Evolutionary conservation across 2,329 filamentous ascomycete genomes (phyloP).

Genomic region (Cordyceps javanica): DNA sequence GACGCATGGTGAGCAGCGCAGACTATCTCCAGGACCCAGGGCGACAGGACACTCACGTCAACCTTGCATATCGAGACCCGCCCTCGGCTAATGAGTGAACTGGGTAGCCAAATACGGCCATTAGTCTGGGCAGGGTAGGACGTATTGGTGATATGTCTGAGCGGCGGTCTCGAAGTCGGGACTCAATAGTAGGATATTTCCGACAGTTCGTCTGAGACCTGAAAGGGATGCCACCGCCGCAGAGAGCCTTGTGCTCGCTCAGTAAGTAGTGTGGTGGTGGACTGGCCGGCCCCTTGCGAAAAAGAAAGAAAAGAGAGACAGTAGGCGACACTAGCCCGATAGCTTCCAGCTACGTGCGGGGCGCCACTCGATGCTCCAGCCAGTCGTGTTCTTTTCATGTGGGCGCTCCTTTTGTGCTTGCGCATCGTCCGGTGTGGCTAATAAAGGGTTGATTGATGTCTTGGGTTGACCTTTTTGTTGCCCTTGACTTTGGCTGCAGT

Average conservation of each 20-base stretch:
- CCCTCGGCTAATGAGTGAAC: background rate
- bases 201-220: background rate
- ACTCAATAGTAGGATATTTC: background rate
- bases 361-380: background rate
- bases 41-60: background rate
- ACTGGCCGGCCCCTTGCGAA: background rate
- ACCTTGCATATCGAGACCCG: constrained; percentile 8
- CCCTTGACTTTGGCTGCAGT: background rate
- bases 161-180: background rate
- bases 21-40: background rate
- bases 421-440: background rate
- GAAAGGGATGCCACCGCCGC: background rate
- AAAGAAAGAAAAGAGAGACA: constrained; percentile 7
- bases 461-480: background rate
- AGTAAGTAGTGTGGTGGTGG: too few species aligned
- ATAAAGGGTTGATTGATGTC: background rate
- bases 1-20: background rate
- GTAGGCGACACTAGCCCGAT: background rate
- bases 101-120: background rate
- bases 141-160: constrained; percentile 3
- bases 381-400: background rate
- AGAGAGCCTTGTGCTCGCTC: background rate
- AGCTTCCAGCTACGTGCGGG: background rate
- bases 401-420: background rate
- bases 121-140: background rate